Conservation (phyloP, 805 yeast species). For the Kregervanrija fluxuum region DNA sequence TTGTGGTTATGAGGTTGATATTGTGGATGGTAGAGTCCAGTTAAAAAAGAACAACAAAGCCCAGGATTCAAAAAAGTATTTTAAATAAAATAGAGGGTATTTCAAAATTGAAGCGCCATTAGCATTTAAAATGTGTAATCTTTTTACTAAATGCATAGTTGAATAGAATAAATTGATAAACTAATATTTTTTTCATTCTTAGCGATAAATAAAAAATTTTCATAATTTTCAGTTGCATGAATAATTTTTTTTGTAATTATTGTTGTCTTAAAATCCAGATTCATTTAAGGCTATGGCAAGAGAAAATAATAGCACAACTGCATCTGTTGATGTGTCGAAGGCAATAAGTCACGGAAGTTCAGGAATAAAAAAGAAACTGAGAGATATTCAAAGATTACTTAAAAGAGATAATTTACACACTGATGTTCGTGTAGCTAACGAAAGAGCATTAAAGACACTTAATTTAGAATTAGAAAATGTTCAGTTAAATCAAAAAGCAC, state of each 20-base stretch:
- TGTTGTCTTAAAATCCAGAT: not conserved
- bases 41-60: constrained; percentile 31
- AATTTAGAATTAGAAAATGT: constrained; percentile 37
- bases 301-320: constrained; percentile 2
- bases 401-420: constrained; percentile 49
- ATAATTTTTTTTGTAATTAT: not conserved
- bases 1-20: constrained; percentile 72
- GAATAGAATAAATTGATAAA: too few relatives aligned
- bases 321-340: constrained; percentile 22
- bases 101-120: not conserved
- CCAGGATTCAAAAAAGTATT: constrained; percentile 10
- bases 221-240: not conserved
- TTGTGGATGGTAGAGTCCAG: constrained; percentile 63
- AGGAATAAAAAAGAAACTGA: constrained; percentile 73
- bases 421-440: constrained; percentile 42
- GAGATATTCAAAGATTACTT: constrained; percentile 75
- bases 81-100: not conserved
- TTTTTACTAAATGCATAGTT: too few relatives aligned
- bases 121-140: too few relatives aligned
- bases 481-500: constrained; percentile 33
- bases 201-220: not conserved
- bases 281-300: constrained; percentile 4
- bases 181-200: too few relatives aligned
- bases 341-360: constrained; percentile 30
- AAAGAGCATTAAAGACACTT: constrained; percentile 39